Conservation (phyloP, 202 grass and related monocot genomes). For the Schoenoplectus tabernaemontani region DNA sequence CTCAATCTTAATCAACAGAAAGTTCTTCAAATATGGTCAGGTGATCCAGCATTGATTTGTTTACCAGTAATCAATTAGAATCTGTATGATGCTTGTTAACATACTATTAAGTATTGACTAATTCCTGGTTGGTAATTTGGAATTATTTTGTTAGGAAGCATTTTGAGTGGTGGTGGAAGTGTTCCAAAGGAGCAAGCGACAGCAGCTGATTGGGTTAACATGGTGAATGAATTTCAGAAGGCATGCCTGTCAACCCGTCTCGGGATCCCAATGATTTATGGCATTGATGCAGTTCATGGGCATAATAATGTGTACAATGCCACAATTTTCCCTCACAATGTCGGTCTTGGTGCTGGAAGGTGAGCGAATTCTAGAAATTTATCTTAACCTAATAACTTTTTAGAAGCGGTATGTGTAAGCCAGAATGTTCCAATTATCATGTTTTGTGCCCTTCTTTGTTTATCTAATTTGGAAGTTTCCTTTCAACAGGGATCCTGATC, state of each 20-base stretch:
- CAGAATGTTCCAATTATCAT: background rate
- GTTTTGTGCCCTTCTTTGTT: background rate
- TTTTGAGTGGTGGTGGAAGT: conserved; percentile 89
- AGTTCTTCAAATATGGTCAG: background rate
- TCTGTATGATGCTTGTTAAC: background rate
- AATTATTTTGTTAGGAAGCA: conserved; percentile 38
- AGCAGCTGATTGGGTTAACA: conserved; percentile 53
- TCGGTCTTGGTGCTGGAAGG: conserved; percentile 78
- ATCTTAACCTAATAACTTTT: background rate
- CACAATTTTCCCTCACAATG: conserved; percentile 92
- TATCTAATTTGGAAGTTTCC: background rate
- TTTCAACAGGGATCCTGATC: conserved; percentile 49
- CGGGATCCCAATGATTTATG: conserved; percentile 89
- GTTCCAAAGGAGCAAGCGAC: conserved; percentile 57
- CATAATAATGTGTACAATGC: conserved; percentile 86
- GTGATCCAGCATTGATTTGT: background rate
- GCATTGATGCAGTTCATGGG: conserved; percentile 83
- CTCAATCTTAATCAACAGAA: background rate
- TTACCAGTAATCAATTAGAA: background rate
- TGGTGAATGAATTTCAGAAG: conserved; percentile 67
- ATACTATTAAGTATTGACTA: background rate
- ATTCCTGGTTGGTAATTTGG: background rate
- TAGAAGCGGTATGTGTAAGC: background rate
- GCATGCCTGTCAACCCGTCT: conserved; percentile 52
- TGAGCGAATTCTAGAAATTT: background rate